Evolutionary conservation across 2,329 filamentous ascomycete genomes (phyloP).

Genomic region (Fusarium secorum): DNA sequence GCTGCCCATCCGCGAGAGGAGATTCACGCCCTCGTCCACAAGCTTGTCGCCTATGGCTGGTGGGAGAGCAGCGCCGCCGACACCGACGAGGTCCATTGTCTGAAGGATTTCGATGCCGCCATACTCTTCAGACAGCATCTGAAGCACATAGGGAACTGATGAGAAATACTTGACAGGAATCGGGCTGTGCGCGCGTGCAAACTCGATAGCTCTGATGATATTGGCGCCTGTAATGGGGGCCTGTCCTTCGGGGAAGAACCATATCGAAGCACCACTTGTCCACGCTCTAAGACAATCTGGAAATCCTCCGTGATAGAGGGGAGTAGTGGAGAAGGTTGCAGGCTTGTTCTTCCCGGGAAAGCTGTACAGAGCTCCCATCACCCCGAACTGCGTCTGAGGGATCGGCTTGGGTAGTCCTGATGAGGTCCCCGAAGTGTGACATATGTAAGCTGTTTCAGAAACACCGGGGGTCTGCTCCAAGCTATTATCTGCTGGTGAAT

Average conservation of each 20-base stretch:
- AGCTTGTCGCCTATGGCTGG: slow-evolving; percentile 60
- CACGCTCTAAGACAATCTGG: slow-evolving; percentile 69
- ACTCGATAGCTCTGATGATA: slow-evolving; percentile 56
- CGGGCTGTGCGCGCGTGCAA: slow-evolving; percentile 41
- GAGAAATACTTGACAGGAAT: slow-evolving; percentile 64
- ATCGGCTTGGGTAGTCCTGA: slow-evolving; percentile 70
- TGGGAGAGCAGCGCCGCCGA: slow-evolving; percentile 68
- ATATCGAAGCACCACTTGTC: slow-evolving; percentile 66
- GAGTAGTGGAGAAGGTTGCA: slow-evolving; percentile 70
- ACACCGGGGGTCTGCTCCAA: neutral
- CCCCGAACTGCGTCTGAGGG: slow-evolving; percentile 62
- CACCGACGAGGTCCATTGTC: slow-evolving; percentile 67
- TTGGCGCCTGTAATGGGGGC: slow-evolving; percentile 65
- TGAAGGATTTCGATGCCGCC: slow-evolving; percentile 53
- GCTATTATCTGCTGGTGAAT: neutral
- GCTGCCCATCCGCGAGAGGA: slow-evolving; percentile 70
- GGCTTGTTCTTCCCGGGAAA: slow-evolving; percentile 48
- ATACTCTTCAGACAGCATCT: slow-evolving; percentile 57
- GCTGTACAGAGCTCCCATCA: slow-evolving; percentile 61
- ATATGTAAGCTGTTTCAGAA: slow-evolving; percentile 61
- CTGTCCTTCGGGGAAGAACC: slow-evolving; percentile 66
- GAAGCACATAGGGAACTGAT: slow-evolving; percentile 66
- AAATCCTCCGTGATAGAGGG: slow-evolving; percentile 71
- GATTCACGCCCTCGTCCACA: slow-evolving; percentile 58
- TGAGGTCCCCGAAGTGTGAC: slow-evolving; percentile 72